Base-by-base conservation (phyloP, 192 early-diverging fungal genomes). In the Entomortierella lignicola region DNA sequence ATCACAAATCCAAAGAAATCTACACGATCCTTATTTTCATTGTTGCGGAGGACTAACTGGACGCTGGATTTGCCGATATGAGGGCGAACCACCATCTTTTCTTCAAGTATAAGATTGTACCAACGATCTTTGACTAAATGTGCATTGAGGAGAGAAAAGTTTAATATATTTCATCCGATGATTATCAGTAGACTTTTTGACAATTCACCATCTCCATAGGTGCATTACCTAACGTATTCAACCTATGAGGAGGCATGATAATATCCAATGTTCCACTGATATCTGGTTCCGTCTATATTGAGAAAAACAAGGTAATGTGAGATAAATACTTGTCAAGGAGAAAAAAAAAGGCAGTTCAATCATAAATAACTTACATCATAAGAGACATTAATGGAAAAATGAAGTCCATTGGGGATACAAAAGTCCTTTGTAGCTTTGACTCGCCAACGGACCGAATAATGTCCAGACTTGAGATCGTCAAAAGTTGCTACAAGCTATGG, bases 191-290 rank as follows among this genome's bases (percentile, higher is more conserved):
- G n/a, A n/a, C n/a, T n/a, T n/a, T n/a, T n/a, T n/a, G n/a, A n/a
- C n/a, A n/a, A n/a, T n/a, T n/a, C n/a, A n/a, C n/a, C n/a, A n/a
- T n/a, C n/a, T n/a, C n/a, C n/a, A n/a, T n/a, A n/a, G n/a, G n/a
- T 37, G 34, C 10, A 37, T 37, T 37, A 79, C 75, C 67, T 44
- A 70, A 20, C 2, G 55, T 29, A 29, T 31, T 79, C 48, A 79
- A 11, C 21, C 39, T 60, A 21, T 79, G 68, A 0, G 55, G 17
- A 17, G 68, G 68, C 63, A 79, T 55, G 23, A 66, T 69, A 39
- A 70, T 62, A 55, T 79, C 75, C 42, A 79, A 27, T 27, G 56
- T 66, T 17, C 75, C 75, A 59, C 67, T 79, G 23, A 69, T 55
- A 55, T 79, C 75, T 5, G 75, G 68, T 21, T 79, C 75, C 7